Evolutionary conservation across 2,329 filamentous ascomycete species (phyloP).

Genomic region (Arthrobotrys sphaeroides): DNA sequence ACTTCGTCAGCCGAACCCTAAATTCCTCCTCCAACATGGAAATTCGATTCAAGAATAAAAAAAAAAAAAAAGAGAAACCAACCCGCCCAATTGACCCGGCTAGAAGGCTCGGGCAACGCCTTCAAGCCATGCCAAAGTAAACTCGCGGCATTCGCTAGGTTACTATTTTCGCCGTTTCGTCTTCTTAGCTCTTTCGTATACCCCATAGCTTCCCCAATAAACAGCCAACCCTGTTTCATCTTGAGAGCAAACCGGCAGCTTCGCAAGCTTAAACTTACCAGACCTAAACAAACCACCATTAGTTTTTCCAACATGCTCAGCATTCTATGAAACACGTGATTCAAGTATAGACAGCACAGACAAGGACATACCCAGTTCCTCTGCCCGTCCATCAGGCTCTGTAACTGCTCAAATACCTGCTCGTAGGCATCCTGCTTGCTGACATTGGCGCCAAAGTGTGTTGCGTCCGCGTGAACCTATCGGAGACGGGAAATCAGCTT

Average conservation of each 20-base stretch:
- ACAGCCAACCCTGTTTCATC: background rate
- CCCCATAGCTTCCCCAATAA: background rate
- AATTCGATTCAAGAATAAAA: too few species aligned
- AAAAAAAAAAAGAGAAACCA: conserved; percentile 50
- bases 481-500: background rate
- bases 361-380: conserved; percentile 75
- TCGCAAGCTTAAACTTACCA: conserved; percentile 22
- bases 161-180: conserved; percentile 65
- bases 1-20: conserved; percentile 4
- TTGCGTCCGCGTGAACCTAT: conserved; percentile 80
- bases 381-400: conserved; percentile 75
- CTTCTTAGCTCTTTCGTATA: conserved; percentile 6
- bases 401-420: conserved; percentile 76
- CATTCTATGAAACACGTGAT: conserved; percentile 54
- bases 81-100: conserved; percentile 80
- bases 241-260: background rate
- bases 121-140: conserved; percentile 83
- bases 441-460: conserved; percentile 74
- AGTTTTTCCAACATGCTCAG: background rate
- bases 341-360: background rate
- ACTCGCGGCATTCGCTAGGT: conserved; percentile 78
- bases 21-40: background rate
- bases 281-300: background rate
- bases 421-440: conserved; percentile 77
- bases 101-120: conserved; percentile 73